Evolutionary conservation across 805 yeast genomes (phyloP), one percentile per base, ranked within the genome.

Genomic region (Candida easanensis): DNA sequence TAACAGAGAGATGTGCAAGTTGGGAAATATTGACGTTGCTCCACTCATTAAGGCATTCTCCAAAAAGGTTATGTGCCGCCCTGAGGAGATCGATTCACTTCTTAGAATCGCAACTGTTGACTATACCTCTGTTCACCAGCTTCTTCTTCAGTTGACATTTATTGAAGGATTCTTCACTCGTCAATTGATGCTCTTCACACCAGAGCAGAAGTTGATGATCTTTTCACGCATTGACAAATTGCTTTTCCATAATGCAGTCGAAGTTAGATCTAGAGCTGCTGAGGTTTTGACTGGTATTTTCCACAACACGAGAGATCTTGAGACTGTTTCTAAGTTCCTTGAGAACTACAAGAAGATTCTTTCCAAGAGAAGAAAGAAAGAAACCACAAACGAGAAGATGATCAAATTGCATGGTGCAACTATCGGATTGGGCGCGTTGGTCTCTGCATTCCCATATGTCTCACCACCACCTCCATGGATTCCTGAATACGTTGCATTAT

Each of bases 381-480:
- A 68, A 4, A 49, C 73, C 6, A 53, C 75, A 3, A 57, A 60
- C 33, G 70, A 70, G 16, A 76, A 75, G 43, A 58, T 67, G 10
- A 66, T 76, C 6, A 63, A 65, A 3, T 65, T 88, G 4, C 98
- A 91, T 60, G 96, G 95, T 3, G 88, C 95, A 2, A 81, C 90
- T 0, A 66, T 93, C 19, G 98, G 97, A 0, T 66, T 91, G 2
- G 96, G 97, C 8, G 87, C 97, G 0, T 66, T 91, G 33, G 78
- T 93, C 2, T 80, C 82, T 36, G 97, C 98, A 0, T 93, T 85
- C 64, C 91, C 98, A 2, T 93, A 89, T 56, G 68, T 73, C 3
- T 84, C 96, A 1, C 99, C 99, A 0, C 90, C 96, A 2, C 98
- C 99, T 1, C 41, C 52, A 21, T 93, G 97, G 97, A 73, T 91